Evolutionary conservation across 148 eudicot genomes (phyloP).

Genomic region (Suaeda aralocaspica): DNA sequence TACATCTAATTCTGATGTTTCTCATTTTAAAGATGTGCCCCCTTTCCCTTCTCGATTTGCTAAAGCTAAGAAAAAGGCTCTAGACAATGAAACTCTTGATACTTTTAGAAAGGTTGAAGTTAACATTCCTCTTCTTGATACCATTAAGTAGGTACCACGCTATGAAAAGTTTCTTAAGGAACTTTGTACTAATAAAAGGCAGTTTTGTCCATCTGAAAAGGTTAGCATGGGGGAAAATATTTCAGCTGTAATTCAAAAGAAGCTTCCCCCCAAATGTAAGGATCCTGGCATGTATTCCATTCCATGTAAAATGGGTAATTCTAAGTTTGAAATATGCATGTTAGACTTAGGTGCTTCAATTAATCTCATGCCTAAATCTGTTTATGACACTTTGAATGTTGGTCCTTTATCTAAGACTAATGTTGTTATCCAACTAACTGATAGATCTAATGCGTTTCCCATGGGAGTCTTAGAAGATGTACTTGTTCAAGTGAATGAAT

Average conservation of each 20-base stretch:
- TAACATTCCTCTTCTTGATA: neutral
- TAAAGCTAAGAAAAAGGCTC: constrained; percentile 6
- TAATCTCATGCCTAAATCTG: neutral
- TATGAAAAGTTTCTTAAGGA: constrained; percentile 10
- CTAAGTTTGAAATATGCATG: neutral
- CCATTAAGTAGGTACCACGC: neutral
- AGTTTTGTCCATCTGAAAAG: neutral
- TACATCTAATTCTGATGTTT: neutral
- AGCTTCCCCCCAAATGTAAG: constrained; percentile 11
- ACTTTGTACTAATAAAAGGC: constrained; percentile 8
- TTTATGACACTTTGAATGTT: constrained; percentile 1
- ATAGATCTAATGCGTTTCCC: constrained; percentile 19
- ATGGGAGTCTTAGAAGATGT: constrained; percentile 18
- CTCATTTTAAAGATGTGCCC: neutral
- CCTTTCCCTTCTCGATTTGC: constrained; percentile 15
- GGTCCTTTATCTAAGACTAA: constrained; percentile 5
- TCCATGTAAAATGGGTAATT: neutral
- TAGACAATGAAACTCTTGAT: constrained; percentile 4
- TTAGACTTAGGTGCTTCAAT: constrained; percentile 22
- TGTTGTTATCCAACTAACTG: constrained; percentile 20
- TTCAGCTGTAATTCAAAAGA: constrained; percentile 4
- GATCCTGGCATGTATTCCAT: neutral
- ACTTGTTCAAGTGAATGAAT: constrained; percentile 8
- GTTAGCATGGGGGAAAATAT: constrained; percentile 15
- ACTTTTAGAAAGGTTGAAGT: neutral